These are phyloP conservation scores for Solanum dulcamara DNA, from an alignment of 257 asterid genomes.

Conservation along the genomic window DNA sequence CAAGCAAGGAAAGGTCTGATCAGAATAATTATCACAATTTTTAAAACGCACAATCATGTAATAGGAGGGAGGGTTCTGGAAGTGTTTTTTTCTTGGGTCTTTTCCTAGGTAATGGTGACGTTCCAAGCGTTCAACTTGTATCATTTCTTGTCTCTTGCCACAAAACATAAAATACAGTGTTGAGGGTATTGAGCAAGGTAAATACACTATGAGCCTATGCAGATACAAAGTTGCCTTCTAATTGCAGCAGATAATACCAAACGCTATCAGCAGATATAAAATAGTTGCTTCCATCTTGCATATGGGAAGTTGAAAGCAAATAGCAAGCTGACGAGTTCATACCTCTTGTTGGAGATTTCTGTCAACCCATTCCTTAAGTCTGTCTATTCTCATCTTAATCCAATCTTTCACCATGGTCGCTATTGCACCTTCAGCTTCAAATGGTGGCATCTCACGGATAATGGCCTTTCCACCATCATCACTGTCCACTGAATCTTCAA, in stretches of 20 bases:
- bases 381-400: constrained; percentile 84
- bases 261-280: not conserved
- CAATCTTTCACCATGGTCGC: constrained; percentile 81
- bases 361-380: constrained; percentile 86
- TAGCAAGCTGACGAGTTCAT: constrained; percentile 2
- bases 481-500: constrained; percentile 95
- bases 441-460: constrained; percentile 99
- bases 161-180: not conserved
- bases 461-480: constrained; percentile 99
- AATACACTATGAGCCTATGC: not conserved
- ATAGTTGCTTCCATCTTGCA: not conserved
- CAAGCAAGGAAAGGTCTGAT: not conserved
- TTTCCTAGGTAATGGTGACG: not conserved
- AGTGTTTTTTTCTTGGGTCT: not conserved
- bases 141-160: not conserved
- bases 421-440: constrained; percentile 87
- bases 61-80: not conserved
- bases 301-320: not conserved
- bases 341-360: constrained; percentile 99
- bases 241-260: not conserved
- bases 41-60: not conserved
- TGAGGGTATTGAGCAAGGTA: not conserved
- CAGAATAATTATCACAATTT: not conserved
- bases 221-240: not conserved
- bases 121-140: not conserved